Base-by-base conservation (phyloP, 306 rosid genomes). In the Notholithocarpus densiflorus region DNA sequence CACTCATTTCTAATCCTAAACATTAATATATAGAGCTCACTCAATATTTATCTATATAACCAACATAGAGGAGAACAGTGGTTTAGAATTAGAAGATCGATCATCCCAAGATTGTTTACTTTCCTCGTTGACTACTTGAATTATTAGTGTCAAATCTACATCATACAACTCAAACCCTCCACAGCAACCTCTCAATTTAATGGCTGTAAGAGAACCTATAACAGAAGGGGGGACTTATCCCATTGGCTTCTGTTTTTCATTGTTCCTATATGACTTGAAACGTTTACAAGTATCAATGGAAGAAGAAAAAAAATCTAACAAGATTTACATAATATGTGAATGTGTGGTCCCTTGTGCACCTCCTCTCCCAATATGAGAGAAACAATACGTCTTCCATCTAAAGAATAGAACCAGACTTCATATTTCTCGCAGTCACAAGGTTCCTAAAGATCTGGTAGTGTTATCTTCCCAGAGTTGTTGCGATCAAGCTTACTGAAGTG, bases 391-490 rank as follows among this genome's bases (percentile, higher is more conserved):
- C 79, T 71, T 79, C 26, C 8, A 27, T 5, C 29, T 10, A 34
- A 62, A 40, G 68, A 56, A 55, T 27, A n/a, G 34, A 72, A 77
- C 31, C 31, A 55, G 5, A 23, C 11, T 24, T n/a, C 68, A 54
- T 14, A 19, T 73, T 56, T 15, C 5, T 74, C 10, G 8, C 34
- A 6, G 75, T 84, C 82, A 87, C 69, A 75, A 80, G 3, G n/a
- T 82, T 76, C 88, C 79, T 88, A 71, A 45, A 93, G 81, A 90
- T 82, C 84, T 71, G 90, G 92, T 26, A 93, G 77, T n/a, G 94
- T 93, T 72, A 93, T 91, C 90, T 91, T 91, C 75, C 98, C 98
- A 10, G 88, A 88, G 71, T 93, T 86, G 75, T 88, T 88, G 4
- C 79, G 85, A 19, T 93, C 98, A 68, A 88, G 89, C 89, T 82